Conservation (phyloP, 2,329 filamentous ascomycete species). For the Didymellaceae sp. region DNA sequence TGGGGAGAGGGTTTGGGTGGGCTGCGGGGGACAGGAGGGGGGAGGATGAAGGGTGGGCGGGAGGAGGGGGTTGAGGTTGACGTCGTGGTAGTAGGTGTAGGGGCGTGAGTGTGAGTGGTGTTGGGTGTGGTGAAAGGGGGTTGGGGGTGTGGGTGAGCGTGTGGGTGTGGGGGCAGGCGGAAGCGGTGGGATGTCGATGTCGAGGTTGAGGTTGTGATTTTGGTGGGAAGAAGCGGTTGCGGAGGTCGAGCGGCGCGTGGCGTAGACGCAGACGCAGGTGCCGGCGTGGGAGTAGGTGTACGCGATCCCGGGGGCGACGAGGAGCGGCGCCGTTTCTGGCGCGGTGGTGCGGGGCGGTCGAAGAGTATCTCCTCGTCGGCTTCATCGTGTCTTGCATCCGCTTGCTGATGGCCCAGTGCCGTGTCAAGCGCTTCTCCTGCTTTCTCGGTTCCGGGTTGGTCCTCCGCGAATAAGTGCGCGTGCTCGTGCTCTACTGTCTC, state of each 20-base stretch:
- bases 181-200: conserved; percentile 40
- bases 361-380: conserved; percentile 41
- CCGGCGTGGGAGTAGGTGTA: not conserved
- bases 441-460: conserved; percentile 11
- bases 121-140: no score
- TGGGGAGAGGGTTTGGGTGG: conserved; percentile 32
- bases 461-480: not conserved
- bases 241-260: no score
- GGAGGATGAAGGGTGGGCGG: conserved; percentile 51
- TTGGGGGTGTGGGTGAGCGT: no score
- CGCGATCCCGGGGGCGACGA: not conserved
- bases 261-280: no score
- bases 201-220: no score
- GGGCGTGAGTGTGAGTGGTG: no score
- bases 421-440: not conserved
- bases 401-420: no score
- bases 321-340: conserved; percentile 36
- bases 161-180: conserved; percentile 25
- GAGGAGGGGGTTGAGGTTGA: conserved; percentile 1
- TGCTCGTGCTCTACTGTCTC: conserved; percentile 23
- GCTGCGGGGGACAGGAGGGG: conserved; percentile 38
- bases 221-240: no score
- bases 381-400: not conserved
- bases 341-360: conserved; percentile 10
- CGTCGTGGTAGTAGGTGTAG: conserved; percentile 8